Evolutionary conservation across 2,329 filamentous ascomycete genomes (phyloP), one percentile per base, ranked within the genome.

Genomic region (Aspergillus brunneoviolaceus): DNA sequence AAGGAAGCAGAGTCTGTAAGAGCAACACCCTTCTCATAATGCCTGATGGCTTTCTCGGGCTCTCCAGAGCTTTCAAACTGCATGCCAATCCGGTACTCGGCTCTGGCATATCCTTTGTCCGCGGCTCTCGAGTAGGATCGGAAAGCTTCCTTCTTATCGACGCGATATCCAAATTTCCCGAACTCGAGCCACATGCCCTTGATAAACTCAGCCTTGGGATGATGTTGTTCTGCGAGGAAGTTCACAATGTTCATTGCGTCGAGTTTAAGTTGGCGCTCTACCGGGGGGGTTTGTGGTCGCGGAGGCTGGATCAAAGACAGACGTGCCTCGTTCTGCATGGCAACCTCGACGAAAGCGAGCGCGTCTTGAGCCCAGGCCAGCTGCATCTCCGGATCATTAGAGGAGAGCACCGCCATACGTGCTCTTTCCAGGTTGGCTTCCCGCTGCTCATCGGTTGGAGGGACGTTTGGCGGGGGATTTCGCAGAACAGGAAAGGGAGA

Each of bases 51-150:
- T 75, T 96, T 97, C 63, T 88, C 84, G 61, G 92, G 89, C 71
- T 99, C 94, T 72, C 96, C 96, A 4, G 92, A 94, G 74, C 90
- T 92, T 78, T 99, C 95, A 74, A 93, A 98, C 59, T 97, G 89
- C 94, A 98, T 99, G 63, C 95, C 95, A 79, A 99, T 96, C 51
- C 95, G 87, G 76, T 99, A 99, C 76, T 98, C 92, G 21, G 95
- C 93, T 68, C 95, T 85, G 23, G 89, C 87, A 77, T 93, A 96
- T 60, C 92, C 92, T 68, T 91, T 88, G 68, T 93, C 89, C 31
- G 92, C 89, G n/a, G 95, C 91, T 69, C 89, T 84, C 63, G 88
- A 87, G 78, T 98, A 99, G 69, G 89, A 90, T 62, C 87, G 80
- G 74, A 96, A 98, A 7, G 95, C 94, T 78, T 97, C 94, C 70